Evolutionary conservation across 2,329 filamentous ascomycete genomes (phyloP).

Genomic region (Zalaria sp.): DNA sequence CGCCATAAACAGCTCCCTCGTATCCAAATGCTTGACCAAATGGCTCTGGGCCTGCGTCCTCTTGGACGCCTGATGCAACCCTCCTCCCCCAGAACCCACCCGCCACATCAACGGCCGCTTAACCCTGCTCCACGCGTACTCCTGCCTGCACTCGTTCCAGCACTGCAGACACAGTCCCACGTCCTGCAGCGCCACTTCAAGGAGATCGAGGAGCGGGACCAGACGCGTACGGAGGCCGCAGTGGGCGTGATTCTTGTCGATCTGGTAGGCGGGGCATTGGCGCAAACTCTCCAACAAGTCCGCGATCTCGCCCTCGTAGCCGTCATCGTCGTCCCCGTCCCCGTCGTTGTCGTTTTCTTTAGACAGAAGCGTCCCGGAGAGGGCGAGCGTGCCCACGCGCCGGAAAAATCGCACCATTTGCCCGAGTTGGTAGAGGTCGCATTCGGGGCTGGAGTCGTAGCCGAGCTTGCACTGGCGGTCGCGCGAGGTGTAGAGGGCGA

Average conservation of each 20-base stretch:
- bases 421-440: slow-evolving; percentile 65
- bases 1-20: slow-evolving; percentile 17
- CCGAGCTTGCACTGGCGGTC: slow-evolving; percentile 56
- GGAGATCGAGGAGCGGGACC: slow-evolving; percentile 50
- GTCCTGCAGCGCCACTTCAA: slow-evolving; percentile 33
- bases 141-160: slow-evolving; percentile 23
- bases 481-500: slow-evolving; percentile 53
- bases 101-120: slow-evolving; percentile 33
- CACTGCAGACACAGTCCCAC: slow-evolving; percentile 32
- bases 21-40: slow-evolving; percentile 12
- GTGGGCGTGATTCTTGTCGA: slow-evolving; percentile 59
- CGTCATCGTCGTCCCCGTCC: slow-evolving; percentile 28
- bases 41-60: slow-evolving; percentile 8
- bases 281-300: slow-evolving; percentile 46
- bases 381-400: slow-evolving; percentile 44
- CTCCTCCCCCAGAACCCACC: slow-evolving; percentile 9
- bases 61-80: slow-evolving; percentile 2
- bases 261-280: slow-evolving; percentile 58
- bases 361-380: slow-evolving; percentile 29
- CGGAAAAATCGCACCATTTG: slow-evolving; percentile 62
- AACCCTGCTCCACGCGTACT: slow-evolving; percentile 29
- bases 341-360: slow-evolving; percentile 9
- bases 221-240: slow-evolving; percentile 56
- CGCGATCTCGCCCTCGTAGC: slow-evolving; percentile 46
- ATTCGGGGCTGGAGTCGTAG: slow-evolving; percentile 57